A percentile compares a stretch with the other conserved stretches of the same genome.
Evolutionary conservation across 495 filamentous ascomycete species (phyloP).

Genomic region (Penicillium salamii): DNA sequence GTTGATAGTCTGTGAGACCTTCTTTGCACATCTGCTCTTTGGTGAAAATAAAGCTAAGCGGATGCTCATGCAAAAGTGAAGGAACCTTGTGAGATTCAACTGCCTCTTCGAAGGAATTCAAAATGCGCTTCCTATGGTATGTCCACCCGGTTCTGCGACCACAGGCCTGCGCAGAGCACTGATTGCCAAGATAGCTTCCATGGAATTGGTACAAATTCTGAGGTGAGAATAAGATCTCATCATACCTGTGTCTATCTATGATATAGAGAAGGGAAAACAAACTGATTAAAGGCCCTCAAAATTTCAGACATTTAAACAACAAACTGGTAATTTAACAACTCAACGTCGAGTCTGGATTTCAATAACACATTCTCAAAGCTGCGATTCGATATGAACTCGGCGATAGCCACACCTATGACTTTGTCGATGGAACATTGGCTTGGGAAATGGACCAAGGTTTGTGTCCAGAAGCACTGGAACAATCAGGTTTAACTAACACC

Average conservation of each 20-base stretch:
- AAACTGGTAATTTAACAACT: not conserved
- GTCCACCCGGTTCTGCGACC: too few relatives aligned
- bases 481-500: too few relatives aligned
- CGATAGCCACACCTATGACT: slow-evolving; percentile 30
- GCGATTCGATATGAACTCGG: slow-evolving; percentile 31
- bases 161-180: too few relatives aligned
- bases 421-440: slow-evolving; percentile 29
- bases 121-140: slow-evolving; percentile 1
- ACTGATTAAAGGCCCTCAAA: too few relatives aligned
- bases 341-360: not conserved
- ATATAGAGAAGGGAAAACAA: too few relatives aligned
- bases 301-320: not conserved
- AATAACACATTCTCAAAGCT: slow-evolving; percentile 13
- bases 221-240: slow-evolving; percentile 1
- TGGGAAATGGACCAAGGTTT: slow-evolving; percentile 19
- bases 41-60: too few relatives aligned
- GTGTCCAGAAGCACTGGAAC: not conserved
- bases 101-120: not conserved
- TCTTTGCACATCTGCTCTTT: too few relatives aligned
- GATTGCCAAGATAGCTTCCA: slow-evolving; percentile 9
- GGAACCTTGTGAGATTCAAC: too few relatives aligned
- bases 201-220: slow-evolving; percentile 15
- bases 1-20: too few relatives aligned
- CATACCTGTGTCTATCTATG: not conserved
- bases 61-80: too few relatives aligned